phyloP scores from a whole-genome alignment of 176 grass and related monocot species.

The Secale cereale region DNA sequence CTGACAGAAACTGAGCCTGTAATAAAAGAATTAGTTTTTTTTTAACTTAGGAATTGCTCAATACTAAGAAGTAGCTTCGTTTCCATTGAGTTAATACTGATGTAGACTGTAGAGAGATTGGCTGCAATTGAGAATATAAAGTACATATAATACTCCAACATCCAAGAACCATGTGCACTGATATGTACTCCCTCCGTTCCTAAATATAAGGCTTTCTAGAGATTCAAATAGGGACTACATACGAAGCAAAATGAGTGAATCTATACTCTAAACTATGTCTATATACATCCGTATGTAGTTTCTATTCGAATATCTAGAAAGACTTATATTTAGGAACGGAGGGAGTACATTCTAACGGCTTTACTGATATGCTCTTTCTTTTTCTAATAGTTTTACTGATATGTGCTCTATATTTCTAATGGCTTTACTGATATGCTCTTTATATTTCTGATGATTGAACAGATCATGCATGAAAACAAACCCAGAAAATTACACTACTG shows the following conservation, averaged over 20 bases:
- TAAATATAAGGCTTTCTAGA: no score
- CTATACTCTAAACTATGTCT: no score
- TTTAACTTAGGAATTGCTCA: neutral
- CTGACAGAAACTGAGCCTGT: slow-evolving; percentile 77
- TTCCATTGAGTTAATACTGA: neutral
- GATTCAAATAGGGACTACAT: no score
- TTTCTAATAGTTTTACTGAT: neutral
- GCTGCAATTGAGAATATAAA: neutral
- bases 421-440: neutral
- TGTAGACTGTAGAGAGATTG: neutral
- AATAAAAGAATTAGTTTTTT: slow-evolving; percentile 19
- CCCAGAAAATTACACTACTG: neutral
- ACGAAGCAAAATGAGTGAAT: no score
- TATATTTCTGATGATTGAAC: slow-evolving; percentile 16
- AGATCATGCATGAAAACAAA: slow-evolving; percentile 7
- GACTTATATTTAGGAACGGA: no score
- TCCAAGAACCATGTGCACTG: neutral
- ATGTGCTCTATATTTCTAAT: neutral
- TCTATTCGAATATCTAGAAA: no score
- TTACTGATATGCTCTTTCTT: neutral
- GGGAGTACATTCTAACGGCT: neutral
- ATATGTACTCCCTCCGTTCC: neutral
- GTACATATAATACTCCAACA: neutral
- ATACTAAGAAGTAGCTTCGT: neutral
- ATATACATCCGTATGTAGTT: no score